Evolutionary conservation across 495 filamentous ascomycete genomes (phyloP).

Genomic region (Podospora anserina): DNA sequence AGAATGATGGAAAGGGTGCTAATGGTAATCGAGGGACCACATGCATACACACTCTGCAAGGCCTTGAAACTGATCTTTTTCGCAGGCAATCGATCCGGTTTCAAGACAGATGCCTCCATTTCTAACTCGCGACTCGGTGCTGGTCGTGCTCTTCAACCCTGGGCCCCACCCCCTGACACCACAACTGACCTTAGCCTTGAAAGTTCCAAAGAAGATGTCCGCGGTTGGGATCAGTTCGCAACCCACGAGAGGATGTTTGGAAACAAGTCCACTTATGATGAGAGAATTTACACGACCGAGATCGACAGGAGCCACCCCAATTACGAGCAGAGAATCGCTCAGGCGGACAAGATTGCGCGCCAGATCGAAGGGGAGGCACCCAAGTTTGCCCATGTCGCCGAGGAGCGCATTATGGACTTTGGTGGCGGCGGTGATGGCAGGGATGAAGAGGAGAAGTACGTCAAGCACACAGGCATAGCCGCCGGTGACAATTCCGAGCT

Average conservation of each 20-base stretch:
- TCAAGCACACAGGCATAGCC: neutral
- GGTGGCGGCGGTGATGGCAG: conserved; percentile 55
- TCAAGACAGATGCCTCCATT: conserved; percentile 87
- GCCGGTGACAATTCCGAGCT: conserved; percentile 2
- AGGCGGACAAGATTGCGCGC: conserved; percentile 77
- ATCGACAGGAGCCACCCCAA: conserved; percentile 79
- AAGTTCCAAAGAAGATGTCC: conserved; percentile 39
- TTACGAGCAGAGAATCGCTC: conserved; percentile 71
- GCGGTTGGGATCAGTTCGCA: conserved; percentile 90
- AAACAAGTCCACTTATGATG: conserved; percentile 81
- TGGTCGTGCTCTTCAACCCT: conserved; percentile 77
- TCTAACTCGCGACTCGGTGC: conserved; percentile 65
- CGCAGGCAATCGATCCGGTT: conserved; percentile 50
- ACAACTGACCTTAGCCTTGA: conserved; percentile 69
- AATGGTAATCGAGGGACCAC: conserved; percentile 62
- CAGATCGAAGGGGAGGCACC: conserved; percentile 76
- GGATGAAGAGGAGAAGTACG: conserved; percentile 86
- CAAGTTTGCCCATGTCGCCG: conserved; percentile 75
- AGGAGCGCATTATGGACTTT: conserved; percentile 75
- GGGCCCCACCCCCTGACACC: conserved; percentile 69
- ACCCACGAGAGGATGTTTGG: conserved; percentile 85
- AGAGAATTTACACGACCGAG: conserved; percentile 87
- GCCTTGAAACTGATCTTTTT: neutral
- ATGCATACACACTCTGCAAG: neutral
- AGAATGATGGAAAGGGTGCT: conserved; percentile 49